Conservation (phyloP, 1,284 basidiomycete genomes). For the Anthracocystis panici-leucophaei region DNA sequence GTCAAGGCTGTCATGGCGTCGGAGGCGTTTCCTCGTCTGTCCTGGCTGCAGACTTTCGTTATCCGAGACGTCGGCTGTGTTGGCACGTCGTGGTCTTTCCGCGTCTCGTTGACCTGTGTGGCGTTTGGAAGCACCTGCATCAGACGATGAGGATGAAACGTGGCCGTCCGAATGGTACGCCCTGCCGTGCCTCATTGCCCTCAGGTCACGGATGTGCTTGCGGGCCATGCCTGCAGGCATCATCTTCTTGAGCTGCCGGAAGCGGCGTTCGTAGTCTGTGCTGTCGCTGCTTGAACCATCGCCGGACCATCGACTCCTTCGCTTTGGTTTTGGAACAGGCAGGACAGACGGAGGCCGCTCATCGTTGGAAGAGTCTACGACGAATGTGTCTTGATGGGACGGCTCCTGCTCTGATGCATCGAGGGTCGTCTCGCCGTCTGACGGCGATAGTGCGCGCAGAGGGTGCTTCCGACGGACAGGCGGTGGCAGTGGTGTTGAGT, state of each 20-base stretch:
- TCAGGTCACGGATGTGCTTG: constrained; percentile 64
- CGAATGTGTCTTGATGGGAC: constrained; percentile 4
- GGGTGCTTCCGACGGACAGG: constrained; percentile 23
- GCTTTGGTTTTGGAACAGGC: constrained; percentile 11
- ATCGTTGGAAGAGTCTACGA: constrained; percentile 41
- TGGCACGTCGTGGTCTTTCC: background rate
- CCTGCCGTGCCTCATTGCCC: constrained; percentile 66
- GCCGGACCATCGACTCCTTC: constrained; percentile 50
- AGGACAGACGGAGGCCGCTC: constrained; percentile 16
- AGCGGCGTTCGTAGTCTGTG: constrained; percentile 64
- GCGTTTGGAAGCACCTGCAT: background rate
- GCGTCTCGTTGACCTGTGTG: background rate
- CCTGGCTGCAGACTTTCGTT: constrained; percentile 49
- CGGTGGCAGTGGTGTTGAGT: constrained; percentile 3
- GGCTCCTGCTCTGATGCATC: no score
- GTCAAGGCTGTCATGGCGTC: constrained; percentile 34
- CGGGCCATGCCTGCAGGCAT: constrained; percentile 66
- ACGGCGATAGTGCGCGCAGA: constrained; percentile 20
- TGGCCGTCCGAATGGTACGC: constrained; percentile 59
- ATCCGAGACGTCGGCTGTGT: constrained; percentile 4
- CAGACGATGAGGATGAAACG: constrained; percentile 40
- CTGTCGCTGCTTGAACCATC: constrained; percentile 50
- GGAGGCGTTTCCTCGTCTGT: constrained; percentile 49
- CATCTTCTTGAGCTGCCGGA: constrained; percentile 64
- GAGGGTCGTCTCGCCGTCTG: constrained; percentile 10